Percentiles rank a stretch among this genome's conserved stretches.
These are phyloP conservation scores for Cladophialophora exuberans DNA, from an alignment of 2,329 filamentous ascomycete genomes.

Conservation along the genomic window DNA sequence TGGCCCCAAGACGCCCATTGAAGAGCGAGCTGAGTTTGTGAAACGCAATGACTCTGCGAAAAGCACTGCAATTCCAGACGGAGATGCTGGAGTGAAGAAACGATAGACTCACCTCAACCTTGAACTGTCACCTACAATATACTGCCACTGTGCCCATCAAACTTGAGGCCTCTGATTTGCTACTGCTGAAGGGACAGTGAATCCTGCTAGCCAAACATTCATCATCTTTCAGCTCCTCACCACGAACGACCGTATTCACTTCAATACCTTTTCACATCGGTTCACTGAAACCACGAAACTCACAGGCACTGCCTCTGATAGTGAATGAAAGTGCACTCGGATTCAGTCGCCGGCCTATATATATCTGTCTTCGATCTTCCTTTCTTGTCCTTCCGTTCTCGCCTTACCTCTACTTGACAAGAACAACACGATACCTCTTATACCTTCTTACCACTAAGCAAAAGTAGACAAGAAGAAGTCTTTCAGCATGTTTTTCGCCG, in stretches of 20 bases:
- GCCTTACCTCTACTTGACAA: neutral
- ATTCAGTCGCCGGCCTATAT: neutral
- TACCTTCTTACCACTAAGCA: neutral
- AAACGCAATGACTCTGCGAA: slow-evolving; percentile 5
- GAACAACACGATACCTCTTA: neutral
- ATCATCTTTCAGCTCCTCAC: neutral
- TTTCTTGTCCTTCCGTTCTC: neutral
- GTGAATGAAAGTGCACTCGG: neutral
- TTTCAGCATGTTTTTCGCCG: neutral
- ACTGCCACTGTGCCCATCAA: neutral
- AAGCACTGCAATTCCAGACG: slow-evolving; percentile 20
- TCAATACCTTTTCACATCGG: too few species aligned
- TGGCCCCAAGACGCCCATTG: slow-evolving; percentile 28
- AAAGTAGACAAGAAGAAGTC: neutral
- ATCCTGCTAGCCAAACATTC: neutral
- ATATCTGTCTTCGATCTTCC: neutral
- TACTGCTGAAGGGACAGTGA: neutral
- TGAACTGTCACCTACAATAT: neutral
- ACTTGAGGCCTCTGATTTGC: neutral
- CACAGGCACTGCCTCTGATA: neutral
- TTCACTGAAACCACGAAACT: neutral
- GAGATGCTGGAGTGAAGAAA: slow-evolving; percentile 12
- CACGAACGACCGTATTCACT: too few species aligned
- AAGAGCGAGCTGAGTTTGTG: slow-evolving; percentile 15
- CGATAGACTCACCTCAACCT: slow-evolving; percentile 6